Evolutionary conservation across 257 asterid species (phyloP).

Genomic region (Leonotis leonurus): DNA sequence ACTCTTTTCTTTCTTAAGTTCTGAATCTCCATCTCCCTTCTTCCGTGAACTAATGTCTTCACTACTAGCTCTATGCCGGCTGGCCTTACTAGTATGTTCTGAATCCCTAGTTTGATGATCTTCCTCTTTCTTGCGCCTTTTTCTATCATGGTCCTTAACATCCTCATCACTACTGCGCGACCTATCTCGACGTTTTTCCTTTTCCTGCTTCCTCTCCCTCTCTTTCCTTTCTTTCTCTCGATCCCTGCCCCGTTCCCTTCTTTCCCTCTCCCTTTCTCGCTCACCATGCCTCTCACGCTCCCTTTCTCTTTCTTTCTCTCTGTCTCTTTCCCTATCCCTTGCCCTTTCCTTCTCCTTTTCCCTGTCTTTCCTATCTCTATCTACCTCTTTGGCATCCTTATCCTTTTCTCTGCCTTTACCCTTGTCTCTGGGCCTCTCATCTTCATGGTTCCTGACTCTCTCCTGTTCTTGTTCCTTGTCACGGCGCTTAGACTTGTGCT

Average conservation of each 20-base stretch:
- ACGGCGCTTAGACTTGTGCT: no score
- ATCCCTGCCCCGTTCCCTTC: constrained; percentile 26
- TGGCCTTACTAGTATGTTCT: constrained; percentile 35
- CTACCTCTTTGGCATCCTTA: constrained; percentile 22
- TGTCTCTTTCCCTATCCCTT: constrained; percentile 13
- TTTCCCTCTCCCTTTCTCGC: constrained; percentile 30
- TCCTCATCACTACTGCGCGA: constrained; percentile 51
- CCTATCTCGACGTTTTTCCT: constrained; percentile 39
- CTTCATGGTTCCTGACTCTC: constrained; percentile 26
- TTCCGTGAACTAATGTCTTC: constrained; percentile 33
- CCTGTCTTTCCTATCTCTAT: constrained; percentile 19
- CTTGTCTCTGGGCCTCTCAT: constrained; percentile 27
- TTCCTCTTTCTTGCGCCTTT: constrained; percentile 59
- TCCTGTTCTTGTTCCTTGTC: no score
- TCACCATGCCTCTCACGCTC: constrained; percentile 10
- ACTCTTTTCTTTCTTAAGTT: constrained; percentile 33
- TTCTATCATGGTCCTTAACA: constrained; percentile 48
- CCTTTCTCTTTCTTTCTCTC: constrained; percentile 9
- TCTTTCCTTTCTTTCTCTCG: constrained; percentile 42
- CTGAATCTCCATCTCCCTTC: constrained; percentile 33
- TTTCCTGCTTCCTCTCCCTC: constrained; percentile 32
- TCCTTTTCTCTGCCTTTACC: constrained; percentile 29
- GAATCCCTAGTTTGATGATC: constrained; percentile 36
- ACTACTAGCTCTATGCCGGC: constrained; percentile 34
- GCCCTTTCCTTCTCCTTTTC: constrained; percentile 22